Conservation (phyloP, 306 rosid genomes). For the Lathyrus sativus region DNA sequence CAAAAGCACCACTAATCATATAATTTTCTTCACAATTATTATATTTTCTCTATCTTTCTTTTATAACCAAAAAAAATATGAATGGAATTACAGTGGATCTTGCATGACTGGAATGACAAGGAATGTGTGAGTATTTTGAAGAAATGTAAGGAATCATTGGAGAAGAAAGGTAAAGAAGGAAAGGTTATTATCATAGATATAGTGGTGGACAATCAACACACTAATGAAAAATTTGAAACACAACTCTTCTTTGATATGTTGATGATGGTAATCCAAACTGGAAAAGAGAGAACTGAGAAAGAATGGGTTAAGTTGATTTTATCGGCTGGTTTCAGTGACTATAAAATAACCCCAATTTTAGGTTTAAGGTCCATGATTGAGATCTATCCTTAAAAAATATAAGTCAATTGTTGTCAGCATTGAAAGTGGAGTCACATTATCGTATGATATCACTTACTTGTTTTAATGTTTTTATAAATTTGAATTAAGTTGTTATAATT, state of each 20-base stretch:
- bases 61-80: too few relatives aligned
- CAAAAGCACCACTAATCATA: too few relatives aligned
- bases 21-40: too few relatives aligned
- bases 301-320: not conserved
- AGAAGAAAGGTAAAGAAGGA: not conserved
- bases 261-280: not conserved
- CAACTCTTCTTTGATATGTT: not conserved
- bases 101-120: not conserved
- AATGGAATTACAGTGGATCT: not conserved
- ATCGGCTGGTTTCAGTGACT: not conserved
- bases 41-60: too few relatives aligned
- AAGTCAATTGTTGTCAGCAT: too few relatives aligned
- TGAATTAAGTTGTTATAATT: too few relatives aligned
- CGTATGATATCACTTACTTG: too few relatives aligned
- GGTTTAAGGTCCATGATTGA: not conserved
- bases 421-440: too few relatives aligned
- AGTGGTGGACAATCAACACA: not conserved
- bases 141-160: not conserved
- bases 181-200: not conserved
- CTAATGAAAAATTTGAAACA: not conserved
- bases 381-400: not conserved
- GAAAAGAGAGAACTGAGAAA: not conserved
- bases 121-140: not conserved
- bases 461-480: too few relatives aligned
- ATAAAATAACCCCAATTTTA: not conserved